Conservation (phyloP, 331 rosid genomes). For the Rosa hybrid region DNA sequence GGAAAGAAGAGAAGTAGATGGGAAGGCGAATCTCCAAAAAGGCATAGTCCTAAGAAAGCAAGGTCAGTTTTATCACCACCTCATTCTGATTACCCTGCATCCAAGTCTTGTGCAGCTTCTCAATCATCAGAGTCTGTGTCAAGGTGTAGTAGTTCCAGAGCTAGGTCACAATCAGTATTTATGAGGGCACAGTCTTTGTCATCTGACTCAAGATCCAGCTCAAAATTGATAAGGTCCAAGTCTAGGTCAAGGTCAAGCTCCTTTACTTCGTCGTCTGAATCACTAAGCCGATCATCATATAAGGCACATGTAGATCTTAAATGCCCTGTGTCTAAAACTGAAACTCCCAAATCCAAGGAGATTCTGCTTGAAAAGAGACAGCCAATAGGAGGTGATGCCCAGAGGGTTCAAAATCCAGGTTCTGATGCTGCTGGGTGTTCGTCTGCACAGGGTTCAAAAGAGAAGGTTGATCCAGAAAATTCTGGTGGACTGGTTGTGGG, state of each 20-base stretch:
- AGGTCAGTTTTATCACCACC: constrained; percentile 37
- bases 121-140: constrained; percentile 37
- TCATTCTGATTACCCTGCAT: constrained; percentile 33
- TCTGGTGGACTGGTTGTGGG: constrained; percentile 26
- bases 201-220: constrained; percentile 39
- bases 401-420: background rate
- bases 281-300: constrained; percentile 34
- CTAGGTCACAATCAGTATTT: constrained; percentile 41
- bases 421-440: constrained; percentile 28
- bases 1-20: constrained; percentile 47
- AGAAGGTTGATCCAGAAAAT: constrained; percentile 20
- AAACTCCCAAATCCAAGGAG: constrained; percentile 29
- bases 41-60: constrained; percentile 34
- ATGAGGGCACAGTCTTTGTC: constrained; percentile 32
- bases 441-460: constrained; percentile 26
- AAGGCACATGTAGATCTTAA: constrained; percentile 34
- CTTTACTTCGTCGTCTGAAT: constrained; percentile 41
- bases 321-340: constrained; percentile 29
- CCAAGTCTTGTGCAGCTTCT: constrained; percentile 41
- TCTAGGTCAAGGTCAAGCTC: constrained; percentile 47
- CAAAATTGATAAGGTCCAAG: constrained; percentile 40
- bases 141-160: constrained; percentile 27
- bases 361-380: constrained; percentile 27
- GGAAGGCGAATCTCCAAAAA: constrained; percentile 35
- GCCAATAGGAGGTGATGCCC: constrained; percentile 19